Conservation (phyloP, 345 rosid species). For the Jatropha curcas region DNA sequence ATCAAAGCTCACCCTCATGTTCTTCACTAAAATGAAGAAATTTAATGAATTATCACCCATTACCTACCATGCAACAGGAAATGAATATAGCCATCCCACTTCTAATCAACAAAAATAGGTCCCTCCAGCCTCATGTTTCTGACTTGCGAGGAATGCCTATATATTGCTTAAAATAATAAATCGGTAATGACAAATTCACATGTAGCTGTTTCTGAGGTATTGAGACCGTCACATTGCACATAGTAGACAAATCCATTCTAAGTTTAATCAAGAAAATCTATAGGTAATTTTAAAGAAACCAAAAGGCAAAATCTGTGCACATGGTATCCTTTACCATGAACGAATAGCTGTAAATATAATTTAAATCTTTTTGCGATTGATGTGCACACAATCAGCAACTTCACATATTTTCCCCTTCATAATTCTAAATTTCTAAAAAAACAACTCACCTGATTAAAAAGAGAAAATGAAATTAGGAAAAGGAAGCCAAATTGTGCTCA, state of each 20-base stretch:
- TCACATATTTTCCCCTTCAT: not conserved
- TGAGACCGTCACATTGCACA: not conserved
- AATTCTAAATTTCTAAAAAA: not conserved
- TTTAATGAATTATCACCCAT: not conserved
- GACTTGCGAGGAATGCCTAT: not conserved
- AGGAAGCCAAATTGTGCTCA: slow-evolving; percentile 1
- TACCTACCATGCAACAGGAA: not conserved
- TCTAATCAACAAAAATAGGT: not conserved
- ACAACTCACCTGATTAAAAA: not conserved
- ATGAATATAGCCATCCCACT: not conserved
- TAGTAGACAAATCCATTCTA: not conserved
- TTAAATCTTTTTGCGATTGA: slow-evolving; percentile 1
- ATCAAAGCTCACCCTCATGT: not conserved
- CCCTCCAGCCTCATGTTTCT: not conserved
- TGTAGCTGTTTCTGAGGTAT: not conserved
- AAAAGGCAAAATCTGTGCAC: not conserved
- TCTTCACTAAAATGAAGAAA: not conserved
- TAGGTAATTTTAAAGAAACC: not conserved
- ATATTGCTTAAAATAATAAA: not conserved
- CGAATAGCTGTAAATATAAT: not conserved
- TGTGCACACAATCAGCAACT: slow-evolving; percentile 2
- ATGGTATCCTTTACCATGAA: not conserved
- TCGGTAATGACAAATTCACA: not conserved
- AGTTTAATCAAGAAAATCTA: not conserved
- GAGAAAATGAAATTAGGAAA: not conserved